phyloP scores from a whole-genome alignment of 768 basidiomycete species.

The Rhodotorula babjevae region DNA sequence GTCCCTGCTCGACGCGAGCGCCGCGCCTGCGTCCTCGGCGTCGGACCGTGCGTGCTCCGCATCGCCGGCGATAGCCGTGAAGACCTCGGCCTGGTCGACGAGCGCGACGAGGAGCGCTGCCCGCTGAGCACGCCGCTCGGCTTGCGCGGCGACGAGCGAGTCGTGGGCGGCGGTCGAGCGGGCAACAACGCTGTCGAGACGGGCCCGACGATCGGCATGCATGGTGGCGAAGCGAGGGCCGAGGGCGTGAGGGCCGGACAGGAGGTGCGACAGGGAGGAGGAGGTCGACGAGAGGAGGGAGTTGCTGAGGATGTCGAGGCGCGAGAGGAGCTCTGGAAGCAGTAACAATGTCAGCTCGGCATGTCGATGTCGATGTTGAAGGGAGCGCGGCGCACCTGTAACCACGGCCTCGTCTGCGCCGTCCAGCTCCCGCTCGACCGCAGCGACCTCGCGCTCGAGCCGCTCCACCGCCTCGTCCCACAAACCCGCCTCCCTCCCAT shows the following conservation, averaged over 20 bases:
- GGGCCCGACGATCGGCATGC: not conserved
- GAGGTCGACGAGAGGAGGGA: not conserved
- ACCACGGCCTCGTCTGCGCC: no score
- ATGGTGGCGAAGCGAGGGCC: not conserved
- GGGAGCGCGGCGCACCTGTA: no score
- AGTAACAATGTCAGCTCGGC: no score
- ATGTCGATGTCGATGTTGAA: no score
- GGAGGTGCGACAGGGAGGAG: not conserved
- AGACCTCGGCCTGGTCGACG: not conserved
- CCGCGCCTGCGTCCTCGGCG: no score
- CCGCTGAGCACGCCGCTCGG: not conserved
- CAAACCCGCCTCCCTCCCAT: not conserved
- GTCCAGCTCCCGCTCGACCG: not conserved
- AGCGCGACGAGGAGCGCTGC: not conserved
- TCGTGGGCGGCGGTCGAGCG: not conserved
- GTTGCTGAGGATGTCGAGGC: not conserved
- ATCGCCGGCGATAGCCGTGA: not conserved
- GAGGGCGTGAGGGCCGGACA: not conserved
- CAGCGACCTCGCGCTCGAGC: not conserved
- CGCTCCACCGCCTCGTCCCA: conserved; percentile 6
- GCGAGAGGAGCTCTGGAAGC: not conserved
- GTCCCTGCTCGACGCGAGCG: not conserved
- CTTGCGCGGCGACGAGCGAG: no score
- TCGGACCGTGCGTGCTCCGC: not conserved
- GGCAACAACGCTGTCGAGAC: not conserved